phyloP scores from a whole-genome alignment of 345 rosid species.

The Alliaria petiolata region DNA sequence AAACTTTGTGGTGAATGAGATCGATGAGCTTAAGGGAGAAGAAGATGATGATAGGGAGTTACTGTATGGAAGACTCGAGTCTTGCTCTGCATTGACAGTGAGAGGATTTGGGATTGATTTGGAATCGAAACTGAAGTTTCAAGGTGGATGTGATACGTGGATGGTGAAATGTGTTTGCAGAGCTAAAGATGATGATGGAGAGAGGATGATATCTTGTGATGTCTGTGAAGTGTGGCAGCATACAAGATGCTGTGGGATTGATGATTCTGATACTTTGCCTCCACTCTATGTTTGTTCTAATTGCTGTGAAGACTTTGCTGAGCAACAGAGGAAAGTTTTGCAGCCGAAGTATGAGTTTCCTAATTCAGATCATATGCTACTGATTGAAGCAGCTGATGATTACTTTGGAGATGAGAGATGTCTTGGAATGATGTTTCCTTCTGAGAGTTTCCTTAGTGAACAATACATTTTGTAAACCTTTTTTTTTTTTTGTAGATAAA shows the following conservation, averaged over 20 bases:
- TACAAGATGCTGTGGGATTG: slow-evolving; percentile 71
- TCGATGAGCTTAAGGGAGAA: slow-evolving; percentile 38
- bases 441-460: slow-evolving; percentile 7
- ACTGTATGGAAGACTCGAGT: slow-evolving; percentile 46
- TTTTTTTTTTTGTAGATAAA: background rate
- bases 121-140: slow-evolving; percentile 38
- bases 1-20: slow-evolving; percentile 47
- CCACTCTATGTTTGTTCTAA: slow-evolving; percentile 65
- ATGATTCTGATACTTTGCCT: slow-evolving; percentile 61
- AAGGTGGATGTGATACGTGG: slow-evolving; percentile 81
- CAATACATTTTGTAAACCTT: slow-evolving; percentile 12
- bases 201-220: slow-evolving; percentile 87
- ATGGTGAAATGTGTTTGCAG: slow-evolving; percentile 71
- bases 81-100: slow-evolving; percentile 49
- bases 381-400: slow-evolving; percentile 14
- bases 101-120: slow-evolving; percentile 50
- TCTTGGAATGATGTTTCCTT: slow-evolving; percentile 24
- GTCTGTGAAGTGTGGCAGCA: slow-evolving; percentile 91
- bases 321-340: slow-evolving; percentile 27
- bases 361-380: slow-evolving; percentile 27
- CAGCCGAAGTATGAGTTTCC: slow-evolving; percentile 35
- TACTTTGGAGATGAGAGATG: slow-evolving; percentile 12
- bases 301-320: slow-evolving; percentile 55
- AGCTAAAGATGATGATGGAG: slow-evolving; percentile 87
- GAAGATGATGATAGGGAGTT: slow-evolving; percentile 36